Percentiles rank a stretch among this genome's conserved stretches.
Evolutionary conservation across 768 basidiomycete genomes (phyloP).

Genomic region (Mycena rebaudengoi): DNA sequence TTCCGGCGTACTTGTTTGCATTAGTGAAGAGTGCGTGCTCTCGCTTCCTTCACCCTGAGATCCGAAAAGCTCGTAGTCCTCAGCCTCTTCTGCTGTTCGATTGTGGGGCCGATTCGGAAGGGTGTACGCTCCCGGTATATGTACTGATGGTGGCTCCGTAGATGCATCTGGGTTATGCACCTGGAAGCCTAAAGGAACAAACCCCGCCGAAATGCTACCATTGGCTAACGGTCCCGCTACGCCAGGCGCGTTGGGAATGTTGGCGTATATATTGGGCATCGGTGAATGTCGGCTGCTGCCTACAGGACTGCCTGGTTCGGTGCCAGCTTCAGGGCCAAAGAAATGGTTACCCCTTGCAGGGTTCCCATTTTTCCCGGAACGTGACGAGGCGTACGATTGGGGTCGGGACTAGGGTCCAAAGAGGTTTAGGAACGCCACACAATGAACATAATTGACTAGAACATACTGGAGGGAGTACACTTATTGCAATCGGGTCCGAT

Average conservation of each 20-base stretch:
- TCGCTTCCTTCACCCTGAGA: not conserved
- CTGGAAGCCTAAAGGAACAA: constrained; percentile 4
- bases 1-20: constrained; percentile 20
- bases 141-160: not conserved
- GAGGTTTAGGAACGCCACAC: not conserved
- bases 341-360: constrained; percentile 15
- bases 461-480: constrained; percentile 14
- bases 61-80: not conserved
- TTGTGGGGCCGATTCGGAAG: too few relatives aligned
- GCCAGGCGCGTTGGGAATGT: too few relatives aligned
- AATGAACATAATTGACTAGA: not conserved
- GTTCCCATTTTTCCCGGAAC: not conserved
- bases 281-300: not conserved
- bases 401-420: constrained; percentile 7
- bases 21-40: constrained; percentile 14
- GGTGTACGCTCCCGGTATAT: constrained; percentile 18
- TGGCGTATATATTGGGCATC: not conserved
- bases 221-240: not conserved
- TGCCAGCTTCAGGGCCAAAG: constrained; percentile 1
- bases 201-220: not conserved
- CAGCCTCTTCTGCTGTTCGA: too few relatives aligned
- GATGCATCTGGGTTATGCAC: not conserved
- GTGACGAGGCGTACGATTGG: constrained; percentile 1
- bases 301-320: not conserved
- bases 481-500: constrained; percentile 13